Conservation (phyloP, 2,329 filamentous ascomycete species). For the Dactylonectria macrodidyma region DNA sequence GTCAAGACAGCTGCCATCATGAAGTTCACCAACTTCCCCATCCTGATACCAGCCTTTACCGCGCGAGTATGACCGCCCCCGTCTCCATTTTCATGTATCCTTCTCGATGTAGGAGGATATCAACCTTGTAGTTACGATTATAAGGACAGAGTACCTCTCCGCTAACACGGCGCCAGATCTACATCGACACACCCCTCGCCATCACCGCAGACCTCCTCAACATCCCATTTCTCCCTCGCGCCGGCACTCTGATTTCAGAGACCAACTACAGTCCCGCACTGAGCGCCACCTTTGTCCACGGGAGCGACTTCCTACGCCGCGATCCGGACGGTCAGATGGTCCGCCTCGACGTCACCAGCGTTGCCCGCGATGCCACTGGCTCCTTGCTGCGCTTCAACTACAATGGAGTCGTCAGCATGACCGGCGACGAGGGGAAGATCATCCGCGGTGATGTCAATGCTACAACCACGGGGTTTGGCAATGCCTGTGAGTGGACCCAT, state of each 20-base stretch:
- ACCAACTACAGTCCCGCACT: slow-evolving; percentile 53
- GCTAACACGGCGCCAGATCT: slow-evolving; percentile 44
- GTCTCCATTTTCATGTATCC: background rate
- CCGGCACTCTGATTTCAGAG: slow-evolving; percentile 54
- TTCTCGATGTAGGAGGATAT: background rate
- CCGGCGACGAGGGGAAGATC: slow-evolving; percentile 51
- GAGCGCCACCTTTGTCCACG: slow-evolving; percentile 56
- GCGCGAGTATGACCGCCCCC: slow-evolving; percentile 48
- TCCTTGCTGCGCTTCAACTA: slow-evolving; percentile 56
- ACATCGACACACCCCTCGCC: slow-evolving; percentile 52
- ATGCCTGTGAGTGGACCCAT: slow-evolving; percentile 52
- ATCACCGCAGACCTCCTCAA: slow-evolving; percentile 53
- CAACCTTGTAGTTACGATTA: background rate
- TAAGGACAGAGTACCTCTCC: background rate
- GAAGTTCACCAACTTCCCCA: slow-evolving; percentile 54
- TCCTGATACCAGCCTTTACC: slow-evolving; percentile 57
- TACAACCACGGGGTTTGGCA: slow-evolving; percentile 57
- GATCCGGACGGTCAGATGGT: slow-evolving; percentile 55
- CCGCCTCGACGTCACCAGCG: slow-evolving; percentile 56
- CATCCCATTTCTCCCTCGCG: slow-evolving; percentile 50
- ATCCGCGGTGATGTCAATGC: slow-evolving; percentile 53
- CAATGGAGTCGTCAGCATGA: slow-evolving; percentile 55
- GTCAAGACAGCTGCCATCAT: slow-evolving; percentile 33
- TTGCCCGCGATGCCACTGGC: slow-evolving; percentile 51
- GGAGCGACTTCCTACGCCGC: slow-evolving; percentile 57